Percentiles rank a stretch among this genome's conserved stretches.
Evolutionary conservation across 2,329 filamentous ascomycete species (phyloP).

Genomic region (Fusarium brevicatenulatum): DNA sequence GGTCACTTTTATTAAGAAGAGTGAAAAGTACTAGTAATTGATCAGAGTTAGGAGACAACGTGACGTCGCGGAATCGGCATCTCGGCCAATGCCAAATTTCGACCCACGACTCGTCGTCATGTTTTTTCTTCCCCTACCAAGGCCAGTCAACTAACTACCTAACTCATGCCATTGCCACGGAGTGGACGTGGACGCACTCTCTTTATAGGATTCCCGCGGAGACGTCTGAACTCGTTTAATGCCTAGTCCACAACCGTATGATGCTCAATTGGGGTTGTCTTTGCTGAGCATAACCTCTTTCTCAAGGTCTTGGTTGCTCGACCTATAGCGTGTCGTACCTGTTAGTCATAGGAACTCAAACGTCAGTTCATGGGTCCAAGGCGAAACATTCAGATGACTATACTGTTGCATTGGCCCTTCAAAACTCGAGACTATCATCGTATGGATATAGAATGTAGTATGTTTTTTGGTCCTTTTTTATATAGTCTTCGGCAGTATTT

Average conservation of each 20-base stretch:
- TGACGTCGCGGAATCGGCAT: constrained; percentile 20
- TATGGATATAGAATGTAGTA: background rate
- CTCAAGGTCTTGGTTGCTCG: background rate
- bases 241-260: constrained; percentile 1
- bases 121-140: background rate
- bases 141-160: background rate
- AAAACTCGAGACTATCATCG: background rate
- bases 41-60: background rate
- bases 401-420: background rate
- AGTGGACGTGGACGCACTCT: background rate
- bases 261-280: constrained; percentile 7
- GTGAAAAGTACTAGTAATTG: background rate
- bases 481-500: background rate
- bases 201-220: constrained; percentile 21
- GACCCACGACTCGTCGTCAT: constrained; percentile 21
- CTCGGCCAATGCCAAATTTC: constrained; percentile 15
- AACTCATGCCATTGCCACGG: background rate
- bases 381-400: background rate
- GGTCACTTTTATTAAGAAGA: background rate
- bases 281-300: background rate
- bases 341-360: constrained; percentile 22
- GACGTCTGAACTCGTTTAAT: constrained; percentile 8
- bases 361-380: constrained; percentile 7
- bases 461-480: background rate
- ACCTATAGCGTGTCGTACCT: background rate